phyloP scores from a whole-genome alignment of 371 early-diverging fungal species.

The Rhizopus arrhizus region DNA sequence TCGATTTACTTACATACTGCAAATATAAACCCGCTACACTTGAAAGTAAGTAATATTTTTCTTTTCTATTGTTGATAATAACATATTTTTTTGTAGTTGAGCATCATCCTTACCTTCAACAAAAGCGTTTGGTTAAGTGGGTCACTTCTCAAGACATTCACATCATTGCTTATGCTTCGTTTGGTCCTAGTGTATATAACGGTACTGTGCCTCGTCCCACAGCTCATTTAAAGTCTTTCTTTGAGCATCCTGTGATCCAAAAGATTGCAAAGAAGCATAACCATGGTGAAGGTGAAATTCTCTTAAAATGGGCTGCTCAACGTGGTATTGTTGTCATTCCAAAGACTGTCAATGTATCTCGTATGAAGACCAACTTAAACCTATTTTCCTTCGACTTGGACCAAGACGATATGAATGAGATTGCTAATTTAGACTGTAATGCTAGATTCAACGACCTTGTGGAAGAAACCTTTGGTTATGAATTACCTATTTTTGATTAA shows the following conservation, averaged over 20 bases:
- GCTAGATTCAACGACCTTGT: conserved; percentile 42
- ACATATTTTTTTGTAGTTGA: conserved; percentile 37
- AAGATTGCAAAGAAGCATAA: conserved; percentile 27
- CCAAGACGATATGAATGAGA: conserved; percentile 31
- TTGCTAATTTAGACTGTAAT: conserved; percentile 30
- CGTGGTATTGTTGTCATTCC: conserved; percentile 64
- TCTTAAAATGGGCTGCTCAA: conserved; percentile 62
- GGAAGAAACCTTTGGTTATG: conserved; percentile 29
- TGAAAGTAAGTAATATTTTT: conserved; percentile 11
- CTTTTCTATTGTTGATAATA: background rate
- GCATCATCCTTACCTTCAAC: conserved; percentile 68
- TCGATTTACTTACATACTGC: conserved; percentile 41
- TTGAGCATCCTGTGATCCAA: conserved; percentile 36
- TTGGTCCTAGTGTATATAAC: conserved; percentile 58
- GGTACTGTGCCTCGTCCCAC: conserved; percentile 54
- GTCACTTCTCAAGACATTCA: conserved; percentile 35
- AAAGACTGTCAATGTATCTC: conserved; percentile 53
- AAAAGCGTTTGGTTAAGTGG: conserved; percentile 49
- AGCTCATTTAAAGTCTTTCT: conserved; percentile 23
- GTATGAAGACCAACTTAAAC: conserved; percentile 49
- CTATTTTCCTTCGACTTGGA: conserved; percentile 29
- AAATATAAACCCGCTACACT: conserved; percentile 33
- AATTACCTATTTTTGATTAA: conserved; percentile 43
- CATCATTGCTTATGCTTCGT: conserved; percentile 63
- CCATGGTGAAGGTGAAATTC: conserved; percentile 21